Evolutionary conservation across 495 filamentous ascomycete genomes (phyloP), one percentile per base, ranked within the genome.

Genomic region (Cercophora samala): DNA sequence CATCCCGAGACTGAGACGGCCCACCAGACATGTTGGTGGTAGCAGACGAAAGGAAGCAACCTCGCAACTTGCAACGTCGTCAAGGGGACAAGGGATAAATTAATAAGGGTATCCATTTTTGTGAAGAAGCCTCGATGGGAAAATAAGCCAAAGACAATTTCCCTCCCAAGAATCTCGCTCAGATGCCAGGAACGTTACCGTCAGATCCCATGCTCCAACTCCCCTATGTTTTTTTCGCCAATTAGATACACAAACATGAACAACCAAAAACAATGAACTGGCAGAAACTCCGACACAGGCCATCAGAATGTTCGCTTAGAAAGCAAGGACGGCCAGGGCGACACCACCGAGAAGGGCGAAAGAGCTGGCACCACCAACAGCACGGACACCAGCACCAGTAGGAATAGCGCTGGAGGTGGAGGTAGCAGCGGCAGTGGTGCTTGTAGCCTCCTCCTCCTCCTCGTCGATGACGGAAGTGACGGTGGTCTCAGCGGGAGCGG

Each of bases 291-390:
- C 25, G 21, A 29, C 24, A 62, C 4, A 5, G 2, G 32, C 24
- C 46, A 62, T 18, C 11, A 42, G 32, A 62, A 8, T 13, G 17
- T 23, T 0, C 13, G 24, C 58, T 81, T 82, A 82, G 62, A 84
- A 64, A 61, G 78, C 78, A 55, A 83, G 61, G 54, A 76, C 59
- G 46, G 79, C 80, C 66, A 79, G 71, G 64, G 76, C 74, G 24
- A 84, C 69, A 68, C 77, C 77, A 52, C 77, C 78, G 66, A 82
- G 19, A 11, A 80, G 65, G 24, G 79, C 75, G 26, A 81, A 24
- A 8, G 76, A 74, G 67, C 76, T 75, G 29, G 77, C 78, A 25
- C 67, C 75, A 63, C 69, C 77, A 58, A 61, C 73, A 56, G 79
- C 79, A 25, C 68, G 37, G 26, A 73, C 24, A 60, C 58, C 25